phyloP scores from a whole-genome alignment of 768 basidiomycete species.

The Candolleomyces aberdarensis region DNA sequence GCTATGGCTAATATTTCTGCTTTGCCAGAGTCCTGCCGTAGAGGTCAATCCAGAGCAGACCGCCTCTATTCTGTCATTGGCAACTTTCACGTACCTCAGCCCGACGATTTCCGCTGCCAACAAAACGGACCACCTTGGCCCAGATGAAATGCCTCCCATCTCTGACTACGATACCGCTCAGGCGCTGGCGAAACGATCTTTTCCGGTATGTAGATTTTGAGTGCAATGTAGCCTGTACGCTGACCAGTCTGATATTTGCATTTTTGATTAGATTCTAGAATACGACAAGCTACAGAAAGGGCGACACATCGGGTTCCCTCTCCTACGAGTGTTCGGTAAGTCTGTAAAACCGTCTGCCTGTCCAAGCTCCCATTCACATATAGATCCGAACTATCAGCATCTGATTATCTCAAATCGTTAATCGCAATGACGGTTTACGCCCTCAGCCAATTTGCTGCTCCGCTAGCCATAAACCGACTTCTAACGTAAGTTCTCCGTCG shows the following conservation, averaged over 20 bases:
- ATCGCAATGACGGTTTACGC: conserved; percentile 27
- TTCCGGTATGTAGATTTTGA: conserved; percentile 17
- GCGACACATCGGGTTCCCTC: conserved; percentile 44
- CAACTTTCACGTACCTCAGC: conserved; percentile 55
- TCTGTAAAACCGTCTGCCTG: not conserved
- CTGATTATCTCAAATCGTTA: conserved; percentile 26
- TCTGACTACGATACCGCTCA: conserved; percentile 54
- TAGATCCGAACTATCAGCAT: conserved; percentile 12
- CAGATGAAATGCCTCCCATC: conserved; percentile 58
- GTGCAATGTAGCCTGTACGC: no score
- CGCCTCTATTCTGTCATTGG: conserved; percentile 39
- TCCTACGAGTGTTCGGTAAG: conserved; percentile 36
- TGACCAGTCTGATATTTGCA: no score
- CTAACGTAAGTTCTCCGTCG: conserved; percentile 27
- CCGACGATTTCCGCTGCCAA: conserved; percentile 45
- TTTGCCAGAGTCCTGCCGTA: not conserved
- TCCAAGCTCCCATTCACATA: not conserved
- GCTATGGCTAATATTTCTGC: not conserved
- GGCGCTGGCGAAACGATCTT: conserved; percentile 22
- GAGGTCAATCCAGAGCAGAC: conserved; percentile 49
- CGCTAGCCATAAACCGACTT: conserved; percentile 39
- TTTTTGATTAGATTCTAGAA: no score
- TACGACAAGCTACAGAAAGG: conserved; percentile 24
- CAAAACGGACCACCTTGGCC: conserved; percentile 41
- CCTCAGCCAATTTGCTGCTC: conserved; percentile 31